Conservation (phyloP, 768 basidiomycete species). For the Kwoniella pini region DNA sequence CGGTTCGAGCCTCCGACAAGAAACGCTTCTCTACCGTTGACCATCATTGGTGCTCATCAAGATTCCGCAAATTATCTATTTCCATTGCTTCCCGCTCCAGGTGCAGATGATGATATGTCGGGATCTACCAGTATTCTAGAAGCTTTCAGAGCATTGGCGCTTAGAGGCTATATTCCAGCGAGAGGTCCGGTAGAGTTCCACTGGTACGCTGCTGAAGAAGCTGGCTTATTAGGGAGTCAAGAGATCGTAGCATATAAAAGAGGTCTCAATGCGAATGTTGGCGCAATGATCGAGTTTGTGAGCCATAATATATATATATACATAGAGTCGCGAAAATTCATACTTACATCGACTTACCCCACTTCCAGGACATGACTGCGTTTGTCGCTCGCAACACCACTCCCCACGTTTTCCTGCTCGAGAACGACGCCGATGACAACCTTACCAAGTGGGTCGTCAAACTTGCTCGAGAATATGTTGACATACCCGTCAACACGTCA, state of each 20-base stretch:
- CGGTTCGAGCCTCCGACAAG: constrained; percentile 40
- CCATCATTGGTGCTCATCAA: constrained; percentile 53
- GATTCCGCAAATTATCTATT: constrained; percentile 54
- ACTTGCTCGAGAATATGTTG: constrained; percentile 30
- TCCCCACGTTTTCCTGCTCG: constrained; percentile 25
- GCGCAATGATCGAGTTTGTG: constrained; percentile 77
- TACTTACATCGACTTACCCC: not conserved
- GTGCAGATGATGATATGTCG: constrained; percentile 56
- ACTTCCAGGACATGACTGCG: constrained; percentile 34
- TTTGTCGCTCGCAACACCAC: constrained; percentile 26
- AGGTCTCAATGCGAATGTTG: constrained; percentile 63
- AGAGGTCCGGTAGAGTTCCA: constrained; percentile 53
- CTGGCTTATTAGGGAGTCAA: constrained; percentile 67
- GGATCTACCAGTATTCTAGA: constrained; percentile 52
- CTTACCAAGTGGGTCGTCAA: constrained; percentile 35
- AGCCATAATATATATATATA: not conserved
- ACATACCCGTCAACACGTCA: constrained; percentile 17
- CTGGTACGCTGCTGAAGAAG: constrained; percentile 55
- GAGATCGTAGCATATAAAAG: constrained; percentile 77
- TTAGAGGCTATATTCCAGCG: constrained; percentile 40
- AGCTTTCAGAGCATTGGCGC: constrained; percentile 48
- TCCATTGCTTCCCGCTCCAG: constrained; percentile 55
- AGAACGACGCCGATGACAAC: constrained; percentile 19
- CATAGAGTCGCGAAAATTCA: not conserved
- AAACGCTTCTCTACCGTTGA: constrained; percentile 34